Evolutionary conservation across 352 stramenopile genomes (phyloP), one percentile per base, ranked within the genome.

Genomic region (Phytopythium kandeliae): DNA sequence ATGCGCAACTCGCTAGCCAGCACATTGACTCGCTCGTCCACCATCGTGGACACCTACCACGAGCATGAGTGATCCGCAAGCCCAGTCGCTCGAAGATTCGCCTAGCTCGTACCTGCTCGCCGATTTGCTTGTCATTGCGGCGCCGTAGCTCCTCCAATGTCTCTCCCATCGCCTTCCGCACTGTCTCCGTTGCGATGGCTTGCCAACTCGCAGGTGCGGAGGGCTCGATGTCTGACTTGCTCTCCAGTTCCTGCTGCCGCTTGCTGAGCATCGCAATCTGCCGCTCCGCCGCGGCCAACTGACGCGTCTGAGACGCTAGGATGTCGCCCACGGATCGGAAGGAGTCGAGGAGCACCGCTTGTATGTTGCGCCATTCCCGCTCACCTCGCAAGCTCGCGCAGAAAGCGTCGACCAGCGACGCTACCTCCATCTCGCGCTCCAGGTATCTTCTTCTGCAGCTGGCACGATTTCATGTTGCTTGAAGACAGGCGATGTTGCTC

Each of bases 291-390:
- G 34, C 26, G 17, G 64, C 49, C 30, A 81, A 24, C 21, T 57
- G 48, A 46, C 55, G 55, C 15, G 49, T 48, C 54, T 89, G 80
- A 24, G 55, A 54, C 13, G 35, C 54, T 16, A 86, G 54, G 44
- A 83, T 53, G n/a, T 48, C 48, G 12, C 56, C 69, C 10, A 89
- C 49, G 8, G 60, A 35, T 16, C 24, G 38, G n/a, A 91, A 73
- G 13, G 71, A 68, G 35, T 60, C 57, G 3, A 63, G 58, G 21
- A 92, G 47, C 16, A 81, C 65, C 10, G 51, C 41, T 47, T 89
- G 80, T 34, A 88, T 68, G 46, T 92, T 92, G 24, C 66, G 51
- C 80, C 78, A 89, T 34, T 75, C 64, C 34, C 72, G 65, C 46
- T 84, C 75, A 28, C 48, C 65, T 13, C 61, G 45, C 17, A 90